Base-by-base conservation (phyloP, 176 grass and related monocot genomes). In the Oryza meyeriana region DNA sequence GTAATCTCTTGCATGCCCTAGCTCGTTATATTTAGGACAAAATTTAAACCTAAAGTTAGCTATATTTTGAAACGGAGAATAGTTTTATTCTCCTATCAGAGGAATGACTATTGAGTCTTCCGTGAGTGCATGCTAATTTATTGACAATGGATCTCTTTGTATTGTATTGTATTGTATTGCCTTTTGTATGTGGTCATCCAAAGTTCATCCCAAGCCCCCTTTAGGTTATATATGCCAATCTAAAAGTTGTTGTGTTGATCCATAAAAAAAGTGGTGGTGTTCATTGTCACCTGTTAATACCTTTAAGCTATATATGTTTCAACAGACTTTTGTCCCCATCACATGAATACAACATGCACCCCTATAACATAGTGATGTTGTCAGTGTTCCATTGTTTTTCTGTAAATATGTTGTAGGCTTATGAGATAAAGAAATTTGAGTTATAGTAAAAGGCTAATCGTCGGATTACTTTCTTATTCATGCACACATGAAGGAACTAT, bases 401-500 rank as follows among this genome's bases (percentile, higher is more conserved):
- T 22, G 48, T 55, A 55, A 22, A 55, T 55, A 18, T 22, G 48
- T 1, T 22, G 6, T 55, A 22, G 48, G 48, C 6, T 24, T 24
- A 59, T 25, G n/a, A 59, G 55, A 59, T 59, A 59, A 25, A 30
- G n/a, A n/a, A n/a, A n/a, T n/a, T n/a, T n/a, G n/a, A n/a, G n/a
- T n/a, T n/a, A n/a, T n/a, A n/a, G 13, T 26, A 71, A 14, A 50
- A 62, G 26, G 10, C 26, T 85, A 32, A 69, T 61, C 3, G 40
- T 70, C 34, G 41, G 38, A 68, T 69, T 61, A 5, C 52, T 82
- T 64, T 34, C 9, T 55, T 81, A 69, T 14, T 76, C 29, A 68
- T 70, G 39, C 52, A 63, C 16, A 33, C 58, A 77, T 81, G 42
- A 80, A 98, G 95, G 95, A 98, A 98, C 57, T 98, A 98, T 91